Conservation (phyloP, 1,139 yeast genomes). For the Hansenula lynferdii region DNA sequence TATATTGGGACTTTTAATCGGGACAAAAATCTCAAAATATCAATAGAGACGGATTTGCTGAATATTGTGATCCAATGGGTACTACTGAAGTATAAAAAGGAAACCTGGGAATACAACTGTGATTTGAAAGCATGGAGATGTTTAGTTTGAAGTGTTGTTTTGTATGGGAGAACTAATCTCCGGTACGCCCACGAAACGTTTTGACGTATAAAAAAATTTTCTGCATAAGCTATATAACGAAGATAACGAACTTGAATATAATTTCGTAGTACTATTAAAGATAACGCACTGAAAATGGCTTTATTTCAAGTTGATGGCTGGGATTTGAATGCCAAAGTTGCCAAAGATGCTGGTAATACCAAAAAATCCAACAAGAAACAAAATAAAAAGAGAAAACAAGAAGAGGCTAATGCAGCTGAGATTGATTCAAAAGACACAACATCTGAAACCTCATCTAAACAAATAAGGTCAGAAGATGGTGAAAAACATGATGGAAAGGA, state of each 20-base stretch:
- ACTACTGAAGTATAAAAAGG: background rate
- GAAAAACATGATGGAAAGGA: no score
- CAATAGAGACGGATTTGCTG: background rate
- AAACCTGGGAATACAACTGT: background rate
- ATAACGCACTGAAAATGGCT: conserved; percentile 41
- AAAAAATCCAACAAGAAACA: conserved; percentile 31
- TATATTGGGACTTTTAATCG: background rate
- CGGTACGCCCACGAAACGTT: background rate
- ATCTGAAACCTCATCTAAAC: conserved; percentile 1
- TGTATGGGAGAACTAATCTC: background rate
- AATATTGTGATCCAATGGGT: background rate
- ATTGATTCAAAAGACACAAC: conserved; percentile 1
- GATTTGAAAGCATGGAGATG: background rate
- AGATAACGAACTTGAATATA: background rate
- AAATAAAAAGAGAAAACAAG: conserved; percentile 26
- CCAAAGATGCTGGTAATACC: conserved; percentile 27
- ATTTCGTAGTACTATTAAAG: no score
- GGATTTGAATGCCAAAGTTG: conserved; percentile 45
- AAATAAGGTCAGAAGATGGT: conserved; percentile 1
- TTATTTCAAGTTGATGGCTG: conserved; percentile 81
- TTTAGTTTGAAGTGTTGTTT: no score
- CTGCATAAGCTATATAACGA: no score
- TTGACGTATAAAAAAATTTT: conserved; percentile 1
- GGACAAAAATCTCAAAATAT: background rate
- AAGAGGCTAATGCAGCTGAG: conserved; percentile 9